Percentiles rank a stretch among this genome's conserved stretches.
These are phyloP conservation scores for Trypanosoma mega DNA, from an alignment of 208 protist species.

Conservation along the genomic window DNA sequence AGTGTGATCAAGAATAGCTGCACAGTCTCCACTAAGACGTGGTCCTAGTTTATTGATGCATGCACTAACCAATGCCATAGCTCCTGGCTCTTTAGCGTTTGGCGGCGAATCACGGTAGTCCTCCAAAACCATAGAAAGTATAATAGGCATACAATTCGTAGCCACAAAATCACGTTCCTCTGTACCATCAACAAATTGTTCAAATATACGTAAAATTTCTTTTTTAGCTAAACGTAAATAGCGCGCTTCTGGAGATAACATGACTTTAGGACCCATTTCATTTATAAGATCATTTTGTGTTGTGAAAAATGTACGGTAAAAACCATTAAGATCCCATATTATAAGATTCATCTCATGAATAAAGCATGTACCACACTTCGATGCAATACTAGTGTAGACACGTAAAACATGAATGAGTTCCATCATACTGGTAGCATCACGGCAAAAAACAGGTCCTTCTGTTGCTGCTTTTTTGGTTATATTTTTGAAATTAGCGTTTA, in stretches of 20 bases:
- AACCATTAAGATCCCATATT: conserved; percentile 94
- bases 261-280: conserved; percentile 29
- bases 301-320: conserved; percentile 93
- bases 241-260: conserved; percentile 41
- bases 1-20: conserved; percentile 94
- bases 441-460: conserved; percentile 53
- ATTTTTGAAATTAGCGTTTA: conserved; percentile 83
- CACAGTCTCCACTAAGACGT: conserved; percentile 81
- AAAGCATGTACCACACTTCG: conserved; percentile 89
- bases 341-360: conserved; percentile 92
- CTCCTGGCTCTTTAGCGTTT: conserved; percentile 92
- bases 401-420: conserved; percentile 94
- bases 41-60: conserved; percentile 90
- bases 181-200: conserved; percentile 92
- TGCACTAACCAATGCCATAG: conserved; percentile 89
- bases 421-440: conserved; percentile 53
- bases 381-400: conserved; percentile 92
- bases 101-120: conserved; percentile 94
- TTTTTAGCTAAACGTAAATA: conserved; percentile 94
- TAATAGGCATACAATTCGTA: conserved; percentile 89
- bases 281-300: conserved; percentile 35
- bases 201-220: conserved; percentile 94
- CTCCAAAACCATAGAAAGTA: conserved; percentile 94
- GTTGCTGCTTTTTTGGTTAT: conserved; percentile 55
- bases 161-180: conserved; percentile 88